Base-by-base conservation (phyloP, 1,139 yeast species). In the Suhomyces atakaporum region DNA sequence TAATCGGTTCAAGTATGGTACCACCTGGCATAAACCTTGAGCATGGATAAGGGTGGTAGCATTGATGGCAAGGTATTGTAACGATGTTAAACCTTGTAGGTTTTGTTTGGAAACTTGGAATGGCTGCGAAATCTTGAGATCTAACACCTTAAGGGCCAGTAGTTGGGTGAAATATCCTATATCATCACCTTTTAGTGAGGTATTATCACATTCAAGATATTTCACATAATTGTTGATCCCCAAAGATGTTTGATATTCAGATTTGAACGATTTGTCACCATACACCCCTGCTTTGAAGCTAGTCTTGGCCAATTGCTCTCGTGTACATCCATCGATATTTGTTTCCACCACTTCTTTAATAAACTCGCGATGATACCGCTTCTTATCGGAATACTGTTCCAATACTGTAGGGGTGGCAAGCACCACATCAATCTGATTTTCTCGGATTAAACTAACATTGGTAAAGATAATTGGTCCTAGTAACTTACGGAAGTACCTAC, bases 391-490 rank as follows among this genome's bases (percentile, higher is more conserved):
- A 39, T 49, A 62, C 14, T 41, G 25, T 27, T 54, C 54, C 44
- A 49, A 50, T 7, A 47, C 29, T 26, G 41, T 45, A 10, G 67
- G 65, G 13, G 43, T 46, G 1, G 52, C 48, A 27, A 63, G 38
- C 10, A 61, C 40, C 8, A 60, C 53, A 46, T 64, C 69, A n/a
- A 60, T 43, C 37, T 60, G 61, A 40, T 62, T 62, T 20, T 39
- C 38, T 21, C 69, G 39, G 4, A 63, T 46, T 27, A 63, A 42
- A 42, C 69, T 64, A 3, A 58, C 16, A 9, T 42, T 43, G 7
- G 38, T 38, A 33, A 62, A 63, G 21, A 63, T 13, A 4, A 41
- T 11, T 2, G 51, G 54, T 1, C 60, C 63, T 5, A 62, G 35
- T 12, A 45, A 39, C 10, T 33, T 36, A n/a, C 69, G 45, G 4